Evolutionary conservation across 1,284 basidiomycete genomes (phyloP), one percentile per base, ranked within the genome.

Genomic region (Cutaneotrichosporon sp.): DNA sequence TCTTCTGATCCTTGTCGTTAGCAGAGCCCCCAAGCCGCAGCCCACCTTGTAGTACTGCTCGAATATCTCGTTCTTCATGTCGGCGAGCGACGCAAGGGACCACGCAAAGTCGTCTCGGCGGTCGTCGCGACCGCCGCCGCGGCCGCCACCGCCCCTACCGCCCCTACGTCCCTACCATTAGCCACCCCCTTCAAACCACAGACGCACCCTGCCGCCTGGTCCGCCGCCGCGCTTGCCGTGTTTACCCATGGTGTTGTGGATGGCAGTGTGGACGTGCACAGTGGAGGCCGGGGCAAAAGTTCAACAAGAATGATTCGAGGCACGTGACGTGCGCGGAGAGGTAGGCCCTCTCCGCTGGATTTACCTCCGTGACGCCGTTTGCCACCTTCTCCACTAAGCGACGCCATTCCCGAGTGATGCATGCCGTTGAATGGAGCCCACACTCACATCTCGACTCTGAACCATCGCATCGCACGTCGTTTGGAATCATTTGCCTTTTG

Each of bases 31-130:
- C 15, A 2, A n/a, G 17, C 18, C 4, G 13, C n/a, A 14, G 38
- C 63, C 54, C 33, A 72, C 71, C 64, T 71, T 81, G 78, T 93
- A 93, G 74, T 91, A 93, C 40, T 78, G 77, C 56, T 81, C 81
- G 61, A 93, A 86, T 2, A 80, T 80, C 42, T 81, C 80, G 67
- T 90, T 91, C 54, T 80, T 68, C 85, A 62, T 63, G n/a, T 64
- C 60, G n/a, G 52, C 54, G 17, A 50, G 38, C 20, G 37, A 52
- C 26, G 5, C 26, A 10, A 30, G 26, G 26, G 26, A 30, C 26
- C 26, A 30, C 7, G 26, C 26, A 30, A 30, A 30, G 58, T 59
- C 14, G 46, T 47, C 48, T 60, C 61, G n/a, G 37, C 20, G 36
- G 20, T 20, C 26, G 20, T 47, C 34, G 39, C 33, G 39, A 20